These are phyloP conservation scores for Cicer chorassanicum DNA, from an alignment of 306 rosid genomes.

Conservation along the genomic window DNA sequence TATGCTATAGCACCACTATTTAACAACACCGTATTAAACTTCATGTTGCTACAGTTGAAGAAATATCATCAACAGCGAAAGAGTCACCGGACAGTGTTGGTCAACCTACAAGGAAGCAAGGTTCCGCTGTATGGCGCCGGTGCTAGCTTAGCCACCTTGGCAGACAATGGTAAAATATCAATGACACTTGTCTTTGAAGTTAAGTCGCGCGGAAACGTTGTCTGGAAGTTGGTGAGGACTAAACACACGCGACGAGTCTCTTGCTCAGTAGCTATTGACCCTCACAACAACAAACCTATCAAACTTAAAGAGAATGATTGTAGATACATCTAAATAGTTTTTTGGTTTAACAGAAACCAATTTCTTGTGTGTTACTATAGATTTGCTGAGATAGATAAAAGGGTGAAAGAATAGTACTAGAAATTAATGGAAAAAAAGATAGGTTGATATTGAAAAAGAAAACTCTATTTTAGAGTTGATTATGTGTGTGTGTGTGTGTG, in stretches of 20 bases:
- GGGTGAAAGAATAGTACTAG: no score
- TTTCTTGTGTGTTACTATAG: conserved; percentile 9
- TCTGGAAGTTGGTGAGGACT: conserved; percentile 76
- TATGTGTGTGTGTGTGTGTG: no score
- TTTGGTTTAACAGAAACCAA: conserved; percentile 12
- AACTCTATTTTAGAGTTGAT: no score
- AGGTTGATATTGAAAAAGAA: no score
- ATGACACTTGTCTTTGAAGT: conserved; percentile 68
- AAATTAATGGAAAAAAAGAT: no score
- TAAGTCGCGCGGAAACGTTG: conserved; percentile 60
- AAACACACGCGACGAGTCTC: conserved; percentile 57
- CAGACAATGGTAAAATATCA: conserved; percentile 57
- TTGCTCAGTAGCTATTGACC: conserved; percentile 57
- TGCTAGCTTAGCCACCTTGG: conserved; percentile 57
- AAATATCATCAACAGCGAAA: conserved; percentile 78
- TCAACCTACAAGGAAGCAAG: conserved; percentile 70
- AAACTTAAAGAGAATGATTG: conserved; percentile 61
- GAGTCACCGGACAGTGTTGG: conserved; percentile 51
- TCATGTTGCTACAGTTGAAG: conserved; percentile 58
- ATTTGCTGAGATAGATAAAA: no score
- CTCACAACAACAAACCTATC: conserved; percentile 57
- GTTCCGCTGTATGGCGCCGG: conserved; percentile 88
- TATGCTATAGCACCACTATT: no score
- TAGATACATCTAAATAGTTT: conserved; percentile 51
- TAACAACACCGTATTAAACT: not conserved